phyloP scores from a whole-genome alignment of 176 grass and related monocot genomes.

The Ensete ventricosum region DNA sequence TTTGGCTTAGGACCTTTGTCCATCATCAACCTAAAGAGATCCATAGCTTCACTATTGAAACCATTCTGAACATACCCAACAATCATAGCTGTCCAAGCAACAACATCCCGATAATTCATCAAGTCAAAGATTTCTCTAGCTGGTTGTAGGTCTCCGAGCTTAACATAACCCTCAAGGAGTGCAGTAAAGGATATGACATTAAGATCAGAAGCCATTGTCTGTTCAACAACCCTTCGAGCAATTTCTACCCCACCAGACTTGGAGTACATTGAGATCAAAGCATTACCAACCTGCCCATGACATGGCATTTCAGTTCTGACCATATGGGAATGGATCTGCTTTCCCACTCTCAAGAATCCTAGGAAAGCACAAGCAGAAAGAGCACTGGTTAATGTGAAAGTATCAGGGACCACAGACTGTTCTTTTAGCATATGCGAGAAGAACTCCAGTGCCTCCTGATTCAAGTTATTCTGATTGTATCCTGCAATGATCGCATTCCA shows the following conservation, averaged over 20 bases:
- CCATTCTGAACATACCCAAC: conserved; percentile 85
- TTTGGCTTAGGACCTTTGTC: conserved; percentile 60
- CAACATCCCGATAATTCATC: conserved; percentile 68
- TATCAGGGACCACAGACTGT: conserved; percentile 34
- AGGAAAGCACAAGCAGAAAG: conserved; percentile 50
- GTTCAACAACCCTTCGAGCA: conserved; percentile 53
- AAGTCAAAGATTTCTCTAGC: conserved; percentile 63
- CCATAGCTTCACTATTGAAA: conserved; percentile 53
- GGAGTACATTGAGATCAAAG: conserved; percentile 65
- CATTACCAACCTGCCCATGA: conserved; percentile 42
- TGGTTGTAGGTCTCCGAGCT: conserved; percentile 47
- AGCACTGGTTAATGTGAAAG: conserved; percentile 45
- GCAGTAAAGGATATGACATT: conserved; percentile 89
- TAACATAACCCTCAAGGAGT: conserved; percentile 80
- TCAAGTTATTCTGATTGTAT: conserved; percentile 57
- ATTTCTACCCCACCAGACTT: conserved; percentile 39
- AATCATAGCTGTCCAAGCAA: conserved; percentile 96
- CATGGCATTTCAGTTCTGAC: conserved; percentile 29
- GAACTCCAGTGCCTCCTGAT: conserved; percentile 51
- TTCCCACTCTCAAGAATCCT: conserved; percentile 32
- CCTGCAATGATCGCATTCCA: conserved; percentile 83
- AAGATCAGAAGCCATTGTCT: conserved; percentile 29
- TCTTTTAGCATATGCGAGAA: conserved; percentile 44
- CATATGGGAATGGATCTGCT: conserved; percentile 48
- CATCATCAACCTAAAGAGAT: conserved; percentile 70